phyloP scores from a whole-genome alignment of 208 protist species.

The Trypanosoma caninum region DNA sequence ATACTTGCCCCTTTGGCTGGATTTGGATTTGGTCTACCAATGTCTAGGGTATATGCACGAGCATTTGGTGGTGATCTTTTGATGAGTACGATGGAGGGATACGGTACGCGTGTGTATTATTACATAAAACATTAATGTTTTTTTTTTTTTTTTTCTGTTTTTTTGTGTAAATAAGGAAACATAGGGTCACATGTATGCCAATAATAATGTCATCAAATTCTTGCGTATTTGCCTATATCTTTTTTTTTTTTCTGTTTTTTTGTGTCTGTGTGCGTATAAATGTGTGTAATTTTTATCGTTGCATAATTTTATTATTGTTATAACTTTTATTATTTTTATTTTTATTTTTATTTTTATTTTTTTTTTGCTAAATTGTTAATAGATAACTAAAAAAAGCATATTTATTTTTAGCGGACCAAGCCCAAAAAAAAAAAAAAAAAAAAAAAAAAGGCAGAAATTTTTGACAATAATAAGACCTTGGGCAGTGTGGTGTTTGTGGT shows the following conservation, averaged over 20 bases:
- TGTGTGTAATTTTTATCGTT: too few species aligned
- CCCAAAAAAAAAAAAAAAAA: neutral
- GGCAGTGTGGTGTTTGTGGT: conserved; percentile 2
- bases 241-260: conserved; percentile 14
- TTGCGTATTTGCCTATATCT: neutral
- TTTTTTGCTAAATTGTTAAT: neutral
- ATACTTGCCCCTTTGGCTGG: conserved; percentile 78
- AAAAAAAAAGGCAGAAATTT: neutral
- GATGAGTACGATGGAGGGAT: conserved; percentile 92
- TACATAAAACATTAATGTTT: conserved; percentile 66
- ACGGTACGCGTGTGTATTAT: conserved; percentile 91
- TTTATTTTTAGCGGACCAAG: too few species aligned
- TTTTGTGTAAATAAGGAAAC: conserved; percentile 17
- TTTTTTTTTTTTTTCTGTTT: conserved; percentile 21
- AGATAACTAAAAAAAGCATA: too few species aligned
- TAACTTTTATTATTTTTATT: conserved; percentile 15
- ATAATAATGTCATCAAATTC: neutral
- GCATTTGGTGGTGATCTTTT: conserved; percentile 93
- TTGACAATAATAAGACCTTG: neutral
- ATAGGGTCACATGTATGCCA: neutral
- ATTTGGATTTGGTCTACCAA: conserved; percentile 94
- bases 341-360: conserved; percentile 15
- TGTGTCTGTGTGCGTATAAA: neutral
- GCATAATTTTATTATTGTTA: conserved; percentile 2
- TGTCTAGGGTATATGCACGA: conserved; percentile 91